Conservation (phyloP, 2,329 filamentous ascomycete genomes). For the Chrysosporium queenslandicum region DNA sequence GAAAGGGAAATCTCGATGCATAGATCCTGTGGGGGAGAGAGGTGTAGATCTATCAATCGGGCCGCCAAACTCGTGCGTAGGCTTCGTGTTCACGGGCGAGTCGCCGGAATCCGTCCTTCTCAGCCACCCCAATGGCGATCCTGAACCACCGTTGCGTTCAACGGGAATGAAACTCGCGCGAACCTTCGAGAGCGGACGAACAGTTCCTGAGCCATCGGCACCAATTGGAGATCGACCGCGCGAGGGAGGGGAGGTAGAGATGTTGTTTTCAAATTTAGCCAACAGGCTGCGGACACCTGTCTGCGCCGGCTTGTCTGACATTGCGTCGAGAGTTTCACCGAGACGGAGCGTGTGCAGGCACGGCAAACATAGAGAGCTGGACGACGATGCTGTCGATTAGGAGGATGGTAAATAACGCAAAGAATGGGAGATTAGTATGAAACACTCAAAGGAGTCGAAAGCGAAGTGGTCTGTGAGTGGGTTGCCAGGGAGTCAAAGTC, state of each 20-base stretch:
- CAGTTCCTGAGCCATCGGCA: slow-evolving; percentile 35
- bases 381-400: neutral
- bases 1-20: slow-evolving; percentile 2
- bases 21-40: slow-evolving; percentile 11
- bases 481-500: slow-evolving; percentile 8
- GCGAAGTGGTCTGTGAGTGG: slow-evolving; percentile 7
- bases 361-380: neutral
- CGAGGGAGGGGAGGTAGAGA: slow-evolving; percentile 54
- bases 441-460: slow-evolving; percentile 6
- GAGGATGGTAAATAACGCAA: neutral
- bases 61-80: slow-evolving; percentile 22
- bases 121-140: slow-evolving; percentile 32
- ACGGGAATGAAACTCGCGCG: slow-evolving; percentile 66
- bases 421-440: slow-evolving; percentile 5
- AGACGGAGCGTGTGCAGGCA: neutral
- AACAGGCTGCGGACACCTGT: slow-evolving; percentile 62
- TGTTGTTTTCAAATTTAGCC: slow-evolving; percentile 70
- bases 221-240: slow-evolving; percentile 58
- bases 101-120: slow-evolving; percentile 32
- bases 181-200: slow-evolving; percentile 60
- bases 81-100: slow-evolving; percentile 26
- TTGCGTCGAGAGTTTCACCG: slow-evolving; percentile 9
- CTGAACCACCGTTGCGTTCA: slow-evolving; percentile 36
- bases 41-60: slow-evolving; percentile 18
- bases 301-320: slow-evolving; percentile 18